Percentiles rank a stretch among this genome's conserved stretches.
Evolutionary conservation across 768 basidiomycete genomes (phyloP).

Genomic region (Tricholoma terreum): DNA sequence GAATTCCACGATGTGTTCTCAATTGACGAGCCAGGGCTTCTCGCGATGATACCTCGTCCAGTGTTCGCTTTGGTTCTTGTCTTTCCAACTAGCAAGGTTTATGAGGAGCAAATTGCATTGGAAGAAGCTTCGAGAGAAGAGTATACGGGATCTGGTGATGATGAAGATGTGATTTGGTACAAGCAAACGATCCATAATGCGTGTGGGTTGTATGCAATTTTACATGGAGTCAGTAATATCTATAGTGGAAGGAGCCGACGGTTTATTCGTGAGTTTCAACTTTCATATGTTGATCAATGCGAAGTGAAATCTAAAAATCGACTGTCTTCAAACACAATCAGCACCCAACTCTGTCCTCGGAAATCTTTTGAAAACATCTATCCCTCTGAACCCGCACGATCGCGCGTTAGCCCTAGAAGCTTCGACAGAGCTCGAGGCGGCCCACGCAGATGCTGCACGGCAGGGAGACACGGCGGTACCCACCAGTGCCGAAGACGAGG

Average conservation of each 20-base stretch:
- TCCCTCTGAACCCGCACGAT: slow-evolving; percentile 23
- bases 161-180: slow-evolving; percentile 35
- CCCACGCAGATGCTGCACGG: slow-evolving; percentile 26
- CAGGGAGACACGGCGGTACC: slow-evolving; percentile 30
- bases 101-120: slow-evolving; percentile 16
- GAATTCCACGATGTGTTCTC: slow-evolving; percentile 34
- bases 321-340: slow-evolving; percentile 1
- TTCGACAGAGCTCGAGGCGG: slow-evolving; percentile 25
- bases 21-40: slow-evolving; percentile 29
- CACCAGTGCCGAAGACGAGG: slow-evolving; percentile 23
- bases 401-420: slow-evolving; percentile 30
- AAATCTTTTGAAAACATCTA: slow-evolving; percentile 20
- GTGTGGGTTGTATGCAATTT: slow-evolving; percentile 34
- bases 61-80: slow-evolving; percentile 30
- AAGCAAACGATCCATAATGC: slow-evolving; percentile 37
- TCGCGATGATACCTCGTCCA: slow-evolving; percentile 30
- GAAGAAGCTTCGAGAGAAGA: slow-evolving; percentile 20
- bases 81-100: slow-evolving; percentile 23
- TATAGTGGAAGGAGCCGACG: slow-evolving; percentile 8
- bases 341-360: slow-evolving; percentile 21
- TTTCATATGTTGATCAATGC: no score
- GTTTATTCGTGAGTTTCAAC: slow-evolving; percentile 20
- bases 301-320: no score
- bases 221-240: slow-evolving; percentile 33
- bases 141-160: slow-evolving; percentile 28